phyloP scores from a whole-genome alignment of 352 stramenopile species.

The Phytophthora macrochlamydospora region DNA sequence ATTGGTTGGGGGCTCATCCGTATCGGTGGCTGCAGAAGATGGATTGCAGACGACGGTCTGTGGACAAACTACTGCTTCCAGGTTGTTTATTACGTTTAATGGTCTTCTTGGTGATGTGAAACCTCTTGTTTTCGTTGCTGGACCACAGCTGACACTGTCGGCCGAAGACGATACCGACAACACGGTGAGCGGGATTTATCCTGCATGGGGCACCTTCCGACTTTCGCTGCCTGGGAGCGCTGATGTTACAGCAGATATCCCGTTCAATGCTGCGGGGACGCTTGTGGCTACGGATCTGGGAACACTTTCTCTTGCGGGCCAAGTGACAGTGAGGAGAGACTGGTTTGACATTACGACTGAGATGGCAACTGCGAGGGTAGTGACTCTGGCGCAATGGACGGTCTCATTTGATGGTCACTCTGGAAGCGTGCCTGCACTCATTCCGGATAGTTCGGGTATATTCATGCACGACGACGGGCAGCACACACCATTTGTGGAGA shows the following conservation, averaged over 20 bases:
- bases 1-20: slow-evolving; percentile 14
- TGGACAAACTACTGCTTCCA: slow-evolving; percentile 31
- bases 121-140: slow-evolving; percentile 43
- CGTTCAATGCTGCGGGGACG: slow-evolving; percentile 63
- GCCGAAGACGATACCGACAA: slow-evolving; percentile 58
- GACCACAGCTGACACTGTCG: slow-evolving; percentile 41
- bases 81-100: slow-evolving; percentile 85
- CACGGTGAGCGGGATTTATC: slow-evolving; percentile 77
- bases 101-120: slow-evolving; percentile 60
- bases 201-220: slow-evolving; percentile 87
- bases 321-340: slow-evolving; percentile 78
- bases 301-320: slow-evolving; percentile 74
- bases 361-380: slow-evolving; percentile 24
- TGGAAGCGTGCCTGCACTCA: slow-evolving; percentile 53
- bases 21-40: slow-evolving; percentile 23
- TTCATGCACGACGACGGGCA: slow-evolving; percentile 54
- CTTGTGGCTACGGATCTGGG: slow-evolving; percentile 77
- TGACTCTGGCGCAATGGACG: slow-evolving; percentile 73
- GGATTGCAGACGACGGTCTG: slow-evolving; percentile 55
- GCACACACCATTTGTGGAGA: slow-evolving; percentile 53
- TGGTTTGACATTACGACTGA: slow-evolving; percentile 70
- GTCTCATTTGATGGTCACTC: slow-evolving; percentile 65
- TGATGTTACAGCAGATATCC: slow-evolving; percentile 57
- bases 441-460: slow-evolving; percentile 50
- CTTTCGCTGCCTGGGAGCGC: slow-evolving; percentile 54